Percentiles rank a stretch among this genome's conserved stretches.
Evolutionary conservation across 176 grass and related monocot species (phyloP).

Genomic region (Stipa capillata): DNA sequence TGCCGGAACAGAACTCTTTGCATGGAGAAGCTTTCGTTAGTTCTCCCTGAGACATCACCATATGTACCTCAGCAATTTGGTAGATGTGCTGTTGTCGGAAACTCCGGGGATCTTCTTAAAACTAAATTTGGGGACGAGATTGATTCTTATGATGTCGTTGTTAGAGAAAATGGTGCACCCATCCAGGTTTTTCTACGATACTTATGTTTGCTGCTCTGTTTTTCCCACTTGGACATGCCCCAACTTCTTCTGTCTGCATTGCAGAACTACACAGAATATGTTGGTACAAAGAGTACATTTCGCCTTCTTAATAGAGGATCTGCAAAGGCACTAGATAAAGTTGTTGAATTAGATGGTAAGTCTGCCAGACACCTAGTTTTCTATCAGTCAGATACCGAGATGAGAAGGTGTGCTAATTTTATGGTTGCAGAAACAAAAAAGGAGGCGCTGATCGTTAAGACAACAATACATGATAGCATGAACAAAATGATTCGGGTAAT

Average conservation of each 20-base stretch:
- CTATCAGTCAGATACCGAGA: background rate
- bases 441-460: conserved; percentile 81
- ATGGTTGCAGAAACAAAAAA: conserved; percentile 74
- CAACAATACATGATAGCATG: conserved; percentile 98
- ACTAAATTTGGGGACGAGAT: conserved; percentile 96
- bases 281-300: conserved; percentile 96
- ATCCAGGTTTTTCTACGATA: conserved; percentile 59
- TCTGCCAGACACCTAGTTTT: background rate
- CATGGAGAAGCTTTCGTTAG: conserved; percentile 82
- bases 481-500: conserved; percentile 90
- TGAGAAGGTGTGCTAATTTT: conserved; percentile 8
- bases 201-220: conserved; percentile 2
- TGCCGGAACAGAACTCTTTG: conserved; percentile 76
- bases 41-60: conserved; percentile 72
- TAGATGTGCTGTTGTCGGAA: conserved; percentile 86
- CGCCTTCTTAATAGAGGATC: conserved; percentile 97
- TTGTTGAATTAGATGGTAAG: conserved; percentile 90
- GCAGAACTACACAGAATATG: conserved; percentile 91
- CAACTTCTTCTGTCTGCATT: conserved; percentile 13
- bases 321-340: conserved; percentile 98
- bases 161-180: conserved; percentile 93
- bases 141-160: conserved; percentile 79
- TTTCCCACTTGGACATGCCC: conserved; percentile 3
- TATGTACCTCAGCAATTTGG: conserved; percentile 76
- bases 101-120: conserved; percentile 96